Percentiles rank a stretch among this genome's conserved stretches.
phyloP scores from a whole-genome alignment of 2,329 filamentous ascomycete genomes.

The Aspergillus chevalieri region DNA sequence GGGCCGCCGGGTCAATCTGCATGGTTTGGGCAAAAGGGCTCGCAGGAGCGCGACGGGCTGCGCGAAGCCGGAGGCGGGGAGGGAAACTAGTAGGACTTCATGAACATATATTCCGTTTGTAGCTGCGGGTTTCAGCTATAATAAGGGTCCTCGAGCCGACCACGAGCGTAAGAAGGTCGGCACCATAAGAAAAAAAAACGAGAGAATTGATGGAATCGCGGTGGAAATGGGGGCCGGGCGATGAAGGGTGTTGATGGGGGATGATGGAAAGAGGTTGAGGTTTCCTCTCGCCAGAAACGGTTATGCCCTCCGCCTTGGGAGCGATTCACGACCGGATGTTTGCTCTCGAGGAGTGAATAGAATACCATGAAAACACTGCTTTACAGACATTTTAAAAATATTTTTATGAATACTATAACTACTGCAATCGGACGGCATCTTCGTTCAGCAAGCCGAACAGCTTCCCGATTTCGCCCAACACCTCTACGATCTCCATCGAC shows the following conservation, averaged over 20 bases:
- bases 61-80: conserved; percentile 33
- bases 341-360: too few species aligned
- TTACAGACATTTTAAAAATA: too few species aligned
- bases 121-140: background rate
- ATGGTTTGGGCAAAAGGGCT: conserved; percentile 26
- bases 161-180: conserved; percentile 3
- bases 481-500: conserved; percentile 49
- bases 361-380: too few species aligned
- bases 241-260: conserved; percentile 14
- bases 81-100: conserved; percentile 31
- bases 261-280: conserved; percentile 22
- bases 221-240: conserved; percentile 14
- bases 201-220: conserved; percentile 15
- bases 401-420: background rate
- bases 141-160: conserved; percentile 10
- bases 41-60: conserved; percentile 31
- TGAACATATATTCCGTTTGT: conserved; percentile 18
- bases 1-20: conserved; percentile 42
- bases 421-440: conserved; percentile 50
- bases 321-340: too few species aligned
- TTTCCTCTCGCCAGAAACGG: conserved; percentile 8
- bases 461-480: conserved; percentile 51
- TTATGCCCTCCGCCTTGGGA: background rate
- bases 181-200: conserved; percentile 3
- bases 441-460: conserved; percentile 58